phyloP scores from a whole-genome alignment of 768 basidiomycete species.

The Rhodotorula sphaerocarpa region DNA sequence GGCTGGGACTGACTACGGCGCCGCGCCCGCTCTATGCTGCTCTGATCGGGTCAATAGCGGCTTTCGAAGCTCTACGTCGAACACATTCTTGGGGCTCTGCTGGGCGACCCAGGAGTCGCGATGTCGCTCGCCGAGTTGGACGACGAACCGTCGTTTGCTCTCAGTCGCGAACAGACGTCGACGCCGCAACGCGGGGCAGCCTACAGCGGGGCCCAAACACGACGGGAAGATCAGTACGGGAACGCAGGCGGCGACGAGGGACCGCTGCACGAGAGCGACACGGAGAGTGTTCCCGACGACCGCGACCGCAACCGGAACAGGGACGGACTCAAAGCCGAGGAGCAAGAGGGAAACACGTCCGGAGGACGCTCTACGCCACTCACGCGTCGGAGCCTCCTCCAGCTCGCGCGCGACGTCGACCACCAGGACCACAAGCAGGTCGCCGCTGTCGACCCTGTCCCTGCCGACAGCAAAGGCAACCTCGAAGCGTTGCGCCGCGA shows the following conservation, averaged over 20 bases:
- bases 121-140: neutral
- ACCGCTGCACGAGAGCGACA: constrained; percentile 25
- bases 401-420: neutral
- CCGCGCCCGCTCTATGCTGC: too few relatives aligned
- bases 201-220: too few relatives aligned
- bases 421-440: too few relatives aligned
- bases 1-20: too few relatives aligned
- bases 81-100: neutral
- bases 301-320: constrained; percentile 1
- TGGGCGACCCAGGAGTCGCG: neutral
- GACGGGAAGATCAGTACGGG: too few relatives aligned
- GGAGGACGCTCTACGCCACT: constrained; percentile 7
- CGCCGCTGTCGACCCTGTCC: neutral
- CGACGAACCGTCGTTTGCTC: constrained; percentile 16
- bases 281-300: constrained; percentile 11
- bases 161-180: constrained; percentile 3
- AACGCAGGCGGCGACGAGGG: constrained; percentile 2
- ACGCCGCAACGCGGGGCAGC: constrained; percentile 20
- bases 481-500: neutral
- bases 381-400: constrained; percentile 11
- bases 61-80: too few relatives aligned
- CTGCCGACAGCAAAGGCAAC: neutral
- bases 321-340: neutral
- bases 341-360: too few relatives aligned
- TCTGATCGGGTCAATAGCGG: too few relatives aligned